Base-by-base conservation (phyloP, 2,329 filamentous ascomycete species). In the Paraconiothyrium sp. region DNA sequence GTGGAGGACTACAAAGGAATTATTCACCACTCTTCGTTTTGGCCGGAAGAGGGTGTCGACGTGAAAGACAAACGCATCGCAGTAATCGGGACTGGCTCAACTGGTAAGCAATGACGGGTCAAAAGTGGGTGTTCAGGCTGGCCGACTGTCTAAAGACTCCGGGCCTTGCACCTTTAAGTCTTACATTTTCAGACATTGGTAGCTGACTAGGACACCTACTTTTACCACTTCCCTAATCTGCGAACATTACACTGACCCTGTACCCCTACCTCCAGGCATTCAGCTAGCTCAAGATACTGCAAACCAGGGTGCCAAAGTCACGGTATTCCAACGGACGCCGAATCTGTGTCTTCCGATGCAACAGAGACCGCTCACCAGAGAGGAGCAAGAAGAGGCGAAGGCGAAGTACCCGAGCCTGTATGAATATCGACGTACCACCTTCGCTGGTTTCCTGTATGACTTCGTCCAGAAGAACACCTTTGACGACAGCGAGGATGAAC, bases 241-340 rank as follows among this genome's bases (percentile, higher is more conserved):
- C 20, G 20, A 20, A 20, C 20, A 1, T 20, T 20, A 20, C 20
- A 20, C 20, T 20, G 20, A 20, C 20, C 20, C 20, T 20, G 20
- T 20, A 20, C 20, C 20, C 20, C 20, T 20, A 20, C 20, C 20
- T 20, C 20, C 20, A 20, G 20, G 20, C 0, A 84, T 90, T 1
- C 89, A 91, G 67, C 84, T 89, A 47, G 83, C 84, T 0, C 89
- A 91, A 65, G 87, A 86, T 57, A 85, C 84, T 74, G 85, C 83
- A 1, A 84, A 84, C 2, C 72, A 81, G 13, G 86, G 84, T 0
- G 82, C 79, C 6, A 76, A 72, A 39, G 58, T 91, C 1, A 82
- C 79, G 2, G 86, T 91, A 39, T 90, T 90, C 73, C 88, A 91
- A 68, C 84, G 89, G 11, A 91, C 88, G 0, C 89, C 89, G 0